Evolutionary conservation across 2,329 filamentous ascomycete species (phyloP), one percentile per base, ranked within the genome.

Genomic region (Xylariaceae sp.): DNA sequence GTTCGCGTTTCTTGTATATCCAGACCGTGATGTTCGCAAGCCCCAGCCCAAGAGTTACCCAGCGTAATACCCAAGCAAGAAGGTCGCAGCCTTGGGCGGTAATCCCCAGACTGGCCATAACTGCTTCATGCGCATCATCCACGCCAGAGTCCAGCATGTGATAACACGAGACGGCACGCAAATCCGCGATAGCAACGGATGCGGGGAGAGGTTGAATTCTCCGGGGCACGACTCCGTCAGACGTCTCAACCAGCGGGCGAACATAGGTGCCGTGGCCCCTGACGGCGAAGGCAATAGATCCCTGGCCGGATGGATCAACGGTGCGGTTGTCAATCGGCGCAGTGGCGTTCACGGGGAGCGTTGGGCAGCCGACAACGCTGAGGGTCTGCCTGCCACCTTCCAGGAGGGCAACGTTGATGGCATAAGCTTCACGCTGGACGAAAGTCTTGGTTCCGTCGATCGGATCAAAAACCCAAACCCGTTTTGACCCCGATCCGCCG

Each of bases 381-480:
- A 81, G 68, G 1, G 74, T 67, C 63, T 83, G 79, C 53, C 69
- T 66, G 3, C 79, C 77, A 22, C 74, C 76, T 30, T 76, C 69
- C 2, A 84, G 64, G 2, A 84, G 71, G 2, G 73, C 79, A 16
- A 81, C 71, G 54, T 83, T 83, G 66, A 83, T 78, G 52, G 79
- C 80, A 59, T 83, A 84, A 44, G 80, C 74, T 60, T 80, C 70
- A 5, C 77, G 75, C 10, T 70, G 68, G 8, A 84, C 70, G 50
- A 80, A 84, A 0, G 79, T 81, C 67, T 79, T 76, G 2, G 80
- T 84, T 7, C 80, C 80, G 58, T 84, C 80, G 29, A 84, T 83
- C 0, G 80, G 80, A 61, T 84, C 80, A 60, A 84, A 82, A 0
- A 84, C 73, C 80, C 80, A 84, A 8, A 76, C 74, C 13, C 79